Base-by-base conservation (phyloP, 306 rosid genomes). In the Cucurbita pepo region DNA sequence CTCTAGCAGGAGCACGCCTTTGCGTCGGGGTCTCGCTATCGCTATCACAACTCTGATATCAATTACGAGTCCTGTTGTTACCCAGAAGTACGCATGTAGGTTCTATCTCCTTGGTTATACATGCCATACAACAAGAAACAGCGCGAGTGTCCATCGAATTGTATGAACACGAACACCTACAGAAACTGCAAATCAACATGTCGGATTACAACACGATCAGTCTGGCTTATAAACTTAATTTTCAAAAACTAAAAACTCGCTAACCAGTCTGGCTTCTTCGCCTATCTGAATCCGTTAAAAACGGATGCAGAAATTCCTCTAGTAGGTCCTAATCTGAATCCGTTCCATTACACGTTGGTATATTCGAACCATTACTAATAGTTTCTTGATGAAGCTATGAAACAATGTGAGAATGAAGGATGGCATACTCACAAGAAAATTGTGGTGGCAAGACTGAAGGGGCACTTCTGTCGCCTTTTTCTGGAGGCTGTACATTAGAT, bases 401-500 rank as follows among this genome's bases (percentile, higher is more conserved):
- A 66, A 21, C 16, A 62, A 66, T 21, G 72, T 21, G 40, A 45
- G 72, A 66, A 66, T 12, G 72, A 45, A 19, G 55, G 38, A 13
- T 12, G 19, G 13, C 55, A 69, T 69, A 47, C 96, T 86, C 76
- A 89, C 97, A 86, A 66, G 88, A 69, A 67, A 83, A 69, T 59
- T 81, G 58, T 72, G 87, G 72, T 25, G 85, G 79, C 73, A 81
- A 82, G 56, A 75, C 80, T 61, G 64, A 71, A 22, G 79, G 83
- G 3, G 22, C 34, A 6, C 69, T 38, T 71, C 73, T 65, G 21
- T 44, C 50, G 60, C 71, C 85, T 76, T 77, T 83, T 53, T 90
- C 78, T 69, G 92, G 95, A 56, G 95, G 87, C 79, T 77, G 89
- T 73, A 63, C 86, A 86, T 81, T 89, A 72, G 92, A 81, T 83